Percentiles rank a stretch among this genome's conserved stretches.
Evolutionary conservation across 2,329 filamentous ascomycete species (phyloP).

Genomic region (Colletotrichum sp.): DNA sequence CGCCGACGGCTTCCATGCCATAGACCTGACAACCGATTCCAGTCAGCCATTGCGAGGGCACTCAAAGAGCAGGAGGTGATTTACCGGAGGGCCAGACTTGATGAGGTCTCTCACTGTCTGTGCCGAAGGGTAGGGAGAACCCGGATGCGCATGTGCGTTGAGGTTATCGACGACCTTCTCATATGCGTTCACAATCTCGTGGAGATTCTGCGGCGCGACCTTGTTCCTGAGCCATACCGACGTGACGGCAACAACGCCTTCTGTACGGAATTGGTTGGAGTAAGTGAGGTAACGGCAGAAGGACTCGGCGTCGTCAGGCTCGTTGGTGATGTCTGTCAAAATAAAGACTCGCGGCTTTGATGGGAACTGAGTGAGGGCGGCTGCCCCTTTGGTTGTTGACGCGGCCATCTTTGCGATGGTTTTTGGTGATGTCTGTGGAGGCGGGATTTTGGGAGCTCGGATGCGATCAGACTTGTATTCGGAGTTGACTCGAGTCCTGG

Average conservation of each 20-base stretch:
- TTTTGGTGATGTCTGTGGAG: background rate
- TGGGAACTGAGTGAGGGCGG: background rate
- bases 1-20: slow-evolving; percentile 34
- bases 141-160: slow-evolving; percentile 49
- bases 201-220: slow-evolving; percentile 45
- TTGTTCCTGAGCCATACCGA: slow-evolving; percentile 48
- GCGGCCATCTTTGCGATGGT: background rate
- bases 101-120: slow-evolving; percentile 38
- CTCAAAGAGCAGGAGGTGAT: background rate
- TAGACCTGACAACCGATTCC: slow-evolving; percentile 27
- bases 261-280: slow-evolving; percentile 48
- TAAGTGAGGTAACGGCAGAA: slow-evolving; percentile 49
- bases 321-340: slow-evolving; percentile 48
- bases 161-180: slow-evolving; percentile 48
- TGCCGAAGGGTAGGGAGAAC: slow-evolving; percentile 43
- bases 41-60: background rate
- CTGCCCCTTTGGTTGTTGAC: background rate
- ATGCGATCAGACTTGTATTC: background rate
- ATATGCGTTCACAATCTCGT: slow-evolving; percentile 48
- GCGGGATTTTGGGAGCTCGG: background rate
- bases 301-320: slow-evolving; percentile 49
- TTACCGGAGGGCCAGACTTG: slow-evolving; percentile 38
- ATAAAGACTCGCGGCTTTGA: slow-evolving; percentile 41
- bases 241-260: slow-evolving; percentile 48
- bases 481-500: background rate